Evolutionary conservation across 805 yeast genomes (phyloP), one percentile per base, ranked within the genome.

Genomic region (Schizosaccharomyces octosporus): DNA sequence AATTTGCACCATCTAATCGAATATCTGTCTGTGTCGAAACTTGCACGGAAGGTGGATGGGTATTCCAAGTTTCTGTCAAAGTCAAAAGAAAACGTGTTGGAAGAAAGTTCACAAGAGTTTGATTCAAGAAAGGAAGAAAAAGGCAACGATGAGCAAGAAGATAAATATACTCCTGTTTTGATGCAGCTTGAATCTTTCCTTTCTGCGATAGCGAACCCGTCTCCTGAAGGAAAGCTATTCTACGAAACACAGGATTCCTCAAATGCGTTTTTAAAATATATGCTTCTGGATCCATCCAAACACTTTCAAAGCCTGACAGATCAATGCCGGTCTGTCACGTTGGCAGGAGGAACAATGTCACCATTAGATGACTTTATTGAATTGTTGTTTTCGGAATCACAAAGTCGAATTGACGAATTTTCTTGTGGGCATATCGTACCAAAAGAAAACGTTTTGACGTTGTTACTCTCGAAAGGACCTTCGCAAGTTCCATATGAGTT

Each of bases 321-420:
- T 2, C 78, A 80, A 15, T 76, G 87, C 0, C 76, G 76, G 64
- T 83, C 89, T 69, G 84, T 89, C 0, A 74, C 90, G 1, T 69
- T 89, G 2, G 93, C 95, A 1, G 97, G 97, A 43, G 97, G 97
- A 15, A 89, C 97, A 0, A 87, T 88, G 95, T 90, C 85, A 68
- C 97, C 97, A 0, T 62, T 65, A 54, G 67, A 75, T n/a, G 95
- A 89, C 65, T 85, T 82, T 68, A 71, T 77, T 5, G 73, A 79
- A n/a, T 79, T 76, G 64, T 71, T 88, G 45, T 80, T 86, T 60
- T 94, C 95, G 0, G 76, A 79, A 55, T 62, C 84, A 1, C 64
- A 71, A 0, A 15, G 9, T 36, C 65, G 76, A 55, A 75, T 85
- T 7, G 71, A 74, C 31, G 75, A 73, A 36, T 84, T 86, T 67